A percentile compares a stretch with the other conserved stretches of the same genome.
These are phyloP conservation scores for Bretschneidera sinensis DNA, from an alignment of 345 rosid genomes.

Conservation along the genomic window DNA sequence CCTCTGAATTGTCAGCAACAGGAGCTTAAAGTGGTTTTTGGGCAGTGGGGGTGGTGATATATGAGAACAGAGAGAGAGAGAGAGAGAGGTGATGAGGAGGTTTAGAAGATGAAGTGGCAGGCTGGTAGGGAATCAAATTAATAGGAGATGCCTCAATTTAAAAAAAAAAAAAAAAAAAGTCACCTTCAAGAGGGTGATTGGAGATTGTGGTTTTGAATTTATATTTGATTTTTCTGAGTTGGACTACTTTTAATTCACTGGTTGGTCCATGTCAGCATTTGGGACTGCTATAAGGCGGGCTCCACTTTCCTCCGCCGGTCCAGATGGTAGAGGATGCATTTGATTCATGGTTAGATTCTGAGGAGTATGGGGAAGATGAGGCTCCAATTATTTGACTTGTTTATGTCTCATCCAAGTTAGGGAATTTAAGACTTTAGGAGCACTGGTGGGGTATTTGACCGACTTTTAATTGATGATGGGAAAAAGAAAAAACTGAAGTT, in stretches of 20 bases:
- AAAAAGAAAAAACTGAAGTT: too few species aligned
- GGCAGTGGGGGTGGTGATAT: not conserved
- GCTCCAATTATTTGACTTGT: conserved; percentile 23
- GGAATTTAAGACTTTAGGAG: conserved; percentile 10
- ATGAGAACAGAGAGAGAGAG: too few species aligned
- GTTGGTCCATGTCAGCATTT: conserved; percentile 22
- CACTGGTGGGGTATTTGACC: too few species aligned
- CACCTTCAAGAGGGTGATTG: conserved; percentile 30
- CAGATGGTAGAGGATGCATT: conserved; percentile 16
- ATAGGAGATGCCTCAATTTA: conserved; percentile 19
- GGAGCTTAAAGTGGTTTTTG: conserved; percentile 5
- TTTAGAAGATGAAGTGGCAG: conserved; percentile 29
- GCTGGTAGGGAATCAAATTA: conserved; percentile 35
- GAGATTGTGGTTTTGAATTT: conserved; percentile 22
- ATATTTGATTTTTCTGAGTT: conserved; percentile 9
- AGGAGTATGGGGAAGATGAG: not conserved
- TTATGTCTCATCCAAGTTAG: conserved; percentile 12
- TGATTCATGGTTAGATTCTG: not conserved
- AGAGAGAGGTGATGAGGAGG: conserved; percentile 16
- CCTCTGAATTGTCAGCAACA: too few species aligned
- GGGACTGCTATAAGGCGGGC: not conserved
- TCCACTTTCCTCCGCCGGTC: conserved; percentile 12
- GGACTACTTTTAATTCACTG: conserved; percentile 8
- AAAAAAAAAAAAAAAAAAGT: too few species aligned
- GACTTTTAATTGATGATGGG: too few species aligned